Base-by-base conservation (phyloP, 805 yeast species). In the Sugiyamaella lignohabitans region DNA sequence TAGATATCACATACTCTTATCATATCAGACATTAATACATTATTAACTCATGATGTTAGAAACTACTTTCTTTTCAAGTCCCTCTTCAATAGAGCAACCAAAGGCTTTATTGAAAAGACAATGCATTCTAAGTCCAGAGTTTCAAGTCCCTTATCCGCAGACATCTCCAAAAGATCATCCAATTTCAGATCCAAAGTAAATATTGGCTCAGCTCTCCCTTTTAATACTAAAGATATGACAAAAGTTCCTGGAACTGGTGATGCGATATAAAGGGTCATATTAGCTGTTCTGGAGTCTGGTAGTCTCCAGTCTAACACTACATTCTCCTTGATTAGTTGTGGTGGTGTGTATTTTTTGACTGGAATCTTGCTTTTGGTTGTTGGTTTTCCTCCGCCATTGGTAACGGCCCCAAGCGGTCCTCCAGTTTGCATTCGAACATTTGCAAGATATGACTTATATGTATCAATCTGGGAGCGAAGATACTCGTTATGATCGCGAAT, bases 401-500 rank as follows among this genome's bases (percentile, higher is more conserved):
- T 48, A 18, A 50, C 56, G 19, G 40, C 46, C 2, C 53, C 58
- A 2, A 52, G 50, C 3, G 58, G 55, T 2, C 64, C 61, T 5
- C 19, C 22, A 1, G 65, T 57, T 32, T 62, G 66, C 40, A 53
- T 50, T 16, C 69, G 57, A 18, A 64, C 68, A 38, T 66, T 66
- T 43, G 52, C 43, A 46, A 66, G 52, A 48, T 66, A 66, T 20
- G 67, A 62, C 24, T 62, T 52, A 53, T 63, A 66, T 3, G 67
- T 64, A 35, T 65, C 65, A 19, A 66, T 49, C 51, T 66, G 70
- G 2, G 61, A 49, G 24, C 57, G 52, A 17, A 66, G 58, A 42
- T 66, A 65, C 43, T 60, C 64, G 40, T 66, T 65, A 47, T 63
- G 69, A 35, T 66, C 69, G 6, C 59, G 43, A 21, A 65, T 63